A percentile compares a stretch with the other conserved stretches of the same genome.
phyloP scores from a whole-genome alignment of 495 filamentous ascomycete genomes.

The Lineolata rhizophorae region DNA sequence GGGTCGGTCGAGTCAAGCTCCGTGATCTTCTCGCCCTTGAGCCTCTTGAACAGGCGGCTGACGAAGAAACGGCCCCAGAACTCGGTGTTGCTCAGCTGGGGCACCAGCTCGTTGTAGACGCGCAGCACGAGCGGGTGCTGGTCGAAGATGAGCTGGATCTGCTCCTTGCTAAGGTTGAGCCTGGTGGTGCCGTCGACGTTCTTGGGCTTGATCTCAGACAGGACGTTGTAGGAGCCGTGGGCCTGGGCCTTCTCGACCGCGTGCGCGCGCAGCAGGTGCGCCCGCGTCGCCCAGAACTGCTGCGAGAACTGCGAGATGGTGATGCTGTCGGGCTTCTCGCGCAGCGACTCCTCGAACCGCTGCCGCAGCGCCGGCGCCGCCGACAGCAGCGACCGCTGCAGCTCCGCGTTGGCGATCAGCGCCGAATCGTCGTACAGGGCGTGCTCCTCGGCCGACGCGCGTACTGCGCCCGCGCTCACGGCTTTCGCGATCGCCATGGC shows the following conservation, averaged over 20 bases:
- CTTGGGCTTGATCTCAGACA: conserved; percentile 70
- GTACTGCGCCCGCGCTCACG: conserved; percentile 21
- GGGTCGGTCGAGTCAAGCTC: conserved; percentile 51
- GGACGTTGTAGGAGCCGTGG: conserved; percentile 74
- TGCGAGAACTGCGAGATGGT: conserved; percentile 53
- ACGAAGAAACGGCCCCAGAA: conserved; percentile 92
- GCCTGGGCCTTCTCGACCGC: conserved; percentile 73
- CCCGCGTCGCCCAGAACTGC: conserved; percentile 81
- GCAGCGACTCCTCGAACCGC: conserved; percentile 61
- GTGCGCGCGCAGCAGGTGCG: conserved; percentile 69
- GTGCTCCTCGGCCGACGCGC: conserved; percentile 22
- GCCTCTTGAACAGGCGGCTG: conserved; percentile 69
- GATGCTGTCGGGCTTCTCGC: conserved; percentile 61
- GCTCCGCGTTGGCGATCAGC: conserved; percentile 46
- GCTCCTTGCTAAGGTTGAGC: conserved; percentile 74
- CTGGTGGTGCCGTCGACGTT: conserved; percentile 54
- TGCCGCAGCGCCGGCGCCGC: conserved; percentile 45
- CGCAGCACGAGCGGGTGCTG: conserved; percentile 81
- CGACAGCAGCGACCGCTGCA: conserved; percentile 72
- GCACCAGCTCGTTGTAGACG: conserved; percentile 86
- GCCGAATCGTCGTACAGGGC: conserved; percentile 53
- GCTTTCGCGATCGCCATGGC: conserved; percentile 39
- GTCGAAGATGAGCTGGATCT: conserved; percentile 76
- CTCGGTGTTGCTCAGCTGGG: conserved; percentile 50
- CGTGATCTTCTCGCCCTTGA: conserved; percentile 67